phyloP scores from a whole-genome alignment of 768 basidiomycete species.

The Russula sp. region DNA sequence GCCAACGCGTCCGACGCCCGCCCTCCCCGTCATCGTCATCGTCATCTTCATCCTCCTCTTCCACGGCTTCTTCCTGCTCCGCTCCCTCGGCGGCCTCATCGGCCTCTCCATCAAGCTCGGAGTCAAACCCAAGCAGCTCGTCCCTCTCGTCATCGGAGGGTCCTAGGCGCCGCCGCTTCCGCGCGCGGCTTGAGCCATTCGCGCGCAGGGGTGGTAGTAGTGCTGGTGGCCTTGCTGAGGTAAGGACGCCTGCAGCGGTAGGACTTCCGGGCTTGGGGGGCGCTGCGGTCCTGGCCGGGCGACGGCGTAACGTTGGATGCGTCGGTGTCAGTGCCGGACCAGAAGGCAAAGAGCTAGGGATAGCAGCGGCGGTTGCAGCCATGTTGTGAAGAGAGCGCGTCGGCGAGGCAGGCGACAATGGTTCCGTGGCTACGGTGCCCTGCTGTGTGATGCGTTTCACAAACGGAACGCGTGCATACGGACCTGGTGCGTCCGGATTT shows the following conservation, averaged over 20 bases:
- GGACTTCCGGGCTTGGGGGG: slow-evolving; percentile 8
- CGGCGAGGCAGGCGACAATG: neutral
- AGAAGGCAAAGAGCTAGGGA: neutral
- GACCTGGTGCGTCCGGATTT: slow-evolving; percentile 11
- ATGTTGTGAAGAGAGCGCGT: neutral
- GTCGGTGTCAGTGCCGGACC: neutral
- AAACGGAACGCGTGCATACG: slow-evolving; percentile 15
- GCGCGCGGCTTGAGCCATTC: neutral
- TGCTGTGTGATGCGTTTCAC: neutral
- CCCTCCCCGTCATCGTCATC: slow-evolving; percentile 14
- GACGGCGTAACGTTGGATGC: slow-evolving; percentile 9
- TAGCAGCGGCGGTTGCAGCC: neutral
- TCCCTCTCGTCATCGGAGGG: slow-evolving; percentile 25
- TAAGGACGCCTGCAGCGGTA: neutral
- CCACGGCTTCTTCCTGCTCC: neutral
- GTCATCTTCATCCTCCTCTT: slow-evolving; percentile 13
- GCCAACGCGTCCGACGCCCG: neutral
- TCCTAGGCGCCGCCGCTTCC: slow-evolving; percentile 12
- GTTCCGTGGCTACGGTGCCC: neutral
- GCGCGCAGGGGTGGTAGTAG: neutral
- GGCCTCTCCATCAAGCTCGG: slow-evolving; percentile 14
- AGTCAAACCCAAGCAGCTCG: slow-evolving; percentile 18
- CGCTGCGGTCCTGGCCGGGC: slow-evolving; percentile 1
- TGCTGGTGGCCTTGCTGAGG: neutral
- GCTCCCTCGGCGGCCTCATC: slow-evolving; percentile 3